Evolutionary conservation across 371 early-diverging fungal genomes (phyloP).

Genomic region (Funneliformis caledonium): DNA sequence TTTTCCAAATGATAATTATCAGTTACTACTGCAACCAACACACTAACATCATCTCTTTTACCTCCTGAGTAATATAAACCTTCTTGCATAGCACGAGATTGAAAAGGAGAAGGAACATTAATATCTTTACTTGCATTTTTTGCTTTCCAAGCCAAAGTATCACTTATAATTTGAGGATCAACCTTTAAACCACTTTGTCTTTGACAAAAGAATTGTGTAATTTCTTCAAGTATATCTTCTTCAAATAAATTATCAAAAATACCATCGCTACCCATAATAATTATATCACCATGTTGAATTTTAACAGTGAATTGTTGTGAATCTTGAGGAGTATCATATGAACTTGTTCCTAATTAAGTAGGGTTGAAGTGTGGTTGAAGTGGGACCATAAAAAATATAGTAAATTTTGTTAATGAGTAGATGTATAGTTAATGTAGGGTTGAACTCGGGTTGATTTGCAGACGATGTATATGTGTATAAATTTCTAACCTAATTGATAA

Average conservation of each 20-base stretch:
- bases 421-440: no score
- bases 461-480: no score
- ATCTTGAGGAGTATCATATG: slow-evolving; percentile 67
- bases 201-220: slow-evolving; percentile 54
- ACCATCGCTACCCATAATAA: slow-evolving; percentile 80
- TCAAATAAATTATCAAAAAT: slow-evolving; percentile 86
- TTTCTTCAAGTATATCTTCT: slow-evolving; percentile 76
- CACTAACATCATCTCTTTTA: slow-evolving; percentile 85
- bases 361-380: no score
- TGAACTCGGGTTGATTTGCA: no score
- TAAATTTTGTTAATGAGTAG: no score
- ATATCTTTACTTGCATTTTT: slow-evolving; percentile 79
- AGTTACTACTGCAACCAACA: slow-evolving; percentile 73
- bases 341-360: slow-evolving; percentile 73
- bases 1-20: slow-evolving; percentile 44
- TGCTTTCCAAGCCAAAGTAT: slow-evolving; percentile 78
- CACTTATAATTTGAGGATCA: slow-evolving; percentile 77
- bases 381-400: no score
- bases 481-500: no score
- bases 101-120: slow-evolving; percentile 85
- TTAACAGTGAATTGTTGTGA: slow-evolving; percentile 82
- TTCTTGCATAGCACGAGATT: slow-evolving; percentile 77
- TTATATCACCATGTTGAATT: slow-evolving; percentile 77
- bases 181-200: slow-evolving; percentile 38
- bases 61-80: slow-evolving; percentile 77